phyloP scores from a whole-genome alignment of 306 rosid genomes.

The Castanea crenata region DNA sequence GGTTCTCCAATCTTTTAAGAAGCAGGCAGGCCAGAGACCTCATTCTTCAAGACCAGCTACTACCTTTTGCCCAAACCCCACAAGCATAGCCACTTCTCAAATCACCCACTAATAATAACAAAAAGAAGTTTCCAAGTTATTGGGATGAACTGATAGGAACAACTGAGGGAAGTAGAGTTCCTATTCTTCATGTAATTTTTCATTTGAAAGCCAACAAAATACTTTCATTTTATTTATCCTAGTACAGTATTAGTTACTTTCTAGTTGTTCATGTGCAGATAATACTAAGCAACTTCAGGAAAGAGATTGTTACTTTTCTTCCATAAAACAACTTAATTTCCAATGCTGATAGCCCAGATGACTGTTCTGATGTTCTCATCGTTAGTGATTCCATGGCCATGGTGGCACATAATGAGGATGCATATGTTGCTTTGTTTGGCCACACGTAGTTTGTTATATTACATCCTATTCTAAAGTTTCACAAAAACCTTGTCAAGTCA shows the following conservation, averaged over 20 bases:
- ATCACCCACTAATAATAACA: slow-evolving; percentile 43
- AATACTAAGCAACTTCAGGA: slow-evolving; percentile 68
- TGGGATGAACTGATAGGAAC: slow-evolving; percentile 77
- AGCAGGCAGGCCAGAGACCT: slow-evolving; percentile 52
- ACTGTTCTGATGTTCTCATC: slow-evolving; percentile 77
- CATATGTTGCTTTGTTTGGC: slow-evolving; percentile 67
- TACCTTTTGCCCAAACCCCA: slow-evolving; percentile 58
- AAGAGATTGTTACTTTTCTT: slow-evolving; percentile 76
- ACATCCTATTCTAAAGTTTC: neutral
- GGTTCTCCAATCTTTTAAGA: slow-evolving; percentile 45
- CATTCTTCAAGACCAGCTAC: slow-evolving; percentile 61
- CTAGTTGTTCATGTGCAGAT: slow-evolving; percentile 45
- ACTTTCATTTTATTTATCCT: neutral
- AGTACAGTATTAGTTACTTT: neutral
- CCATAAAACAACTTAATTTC: slow-evolving; percentile 33
- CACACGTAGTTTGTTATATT: slow-evolving; percentile 53
- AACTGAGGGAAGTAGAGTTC: slow-evolving; percentile 67
- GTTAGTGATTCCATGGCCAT: slow-evolving; percentile 61
- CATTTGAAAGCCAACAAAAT: neutral
- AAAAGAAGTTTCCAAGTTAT: slow-evolving; percentile 49
- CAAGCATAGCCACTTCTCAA: slow-evolving; percentile 51
- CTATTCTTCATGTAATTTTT: slow-evolving; percentile 59
- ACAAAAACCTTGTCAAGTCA: neutral
- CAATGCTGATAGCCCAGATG: slow-evolving; percentile 41
- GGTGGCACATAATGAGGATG: slow-evolving; percentile 88